phyloP scores from a whole-genome alignment of 306 rosid genomes.

The Vigna reflexopilosa region DNA sequence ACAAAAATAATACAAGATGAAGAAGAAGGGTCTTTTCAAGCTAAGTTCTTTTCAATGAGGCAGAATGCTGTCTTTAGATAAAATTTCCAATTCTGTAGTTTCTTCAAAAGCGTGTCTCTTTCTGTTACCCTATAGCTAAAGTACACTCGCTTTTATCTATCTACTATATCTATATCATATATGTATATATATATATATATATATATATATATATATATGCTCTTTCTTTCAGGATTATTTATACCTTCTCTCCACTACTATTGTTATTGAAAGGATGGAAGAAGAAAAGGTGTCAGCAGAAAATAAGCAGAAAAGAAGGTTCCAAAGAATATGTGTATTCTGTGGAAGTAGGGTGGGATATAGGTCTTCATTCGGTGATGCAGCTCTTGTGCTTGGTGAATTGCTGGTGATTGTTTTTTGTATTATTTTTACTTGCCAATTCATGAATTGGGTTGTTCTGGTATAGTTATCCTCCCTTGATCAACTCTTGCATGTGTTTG shows the following conservation, averaged over 20 bases:
- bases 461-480: neutral
- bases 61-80: conserved; percentile 46
- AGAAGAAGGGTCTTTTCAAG: conserved; percentile 39
- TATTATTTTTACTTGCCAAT: neutral
- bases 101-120: conserved; percentile 31
- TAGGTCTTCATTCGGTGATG: conserved; percentile 63
- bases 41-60: conserved; percentile 51
- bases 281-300: conserved; percentile 44
- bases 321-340: conserved; percentile 71
- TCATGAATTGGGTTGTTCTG: neutral
- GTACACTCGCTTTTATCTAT: neutral
- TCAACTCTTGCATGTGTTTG: conserved; percentile 7
- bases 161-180: too few relatives aligned
- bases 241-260: conserved; percentile 1
- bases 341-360: conserved; percentile 72
- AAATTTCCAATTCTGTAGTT: conserved; percentile 44
- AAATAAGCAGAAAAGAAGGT: conserved; percentile 47
- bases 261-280: conserved; percentile 53
- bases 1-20: conserved; percentile 32
- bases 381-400: conserved; percentile 69
- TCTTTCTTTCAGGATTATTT: conserved; percentile 13
- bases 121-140: conserved; percentile 30
- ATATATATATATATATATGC: neutral
- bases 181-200: neutral
- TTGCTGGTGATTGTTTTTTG: conserved; percentile 53